Evolutionary conservation across 2,329 filamentous ascomycete species (phyloP).

Genomic region (Pestalotiopsis sp.): DNA sequence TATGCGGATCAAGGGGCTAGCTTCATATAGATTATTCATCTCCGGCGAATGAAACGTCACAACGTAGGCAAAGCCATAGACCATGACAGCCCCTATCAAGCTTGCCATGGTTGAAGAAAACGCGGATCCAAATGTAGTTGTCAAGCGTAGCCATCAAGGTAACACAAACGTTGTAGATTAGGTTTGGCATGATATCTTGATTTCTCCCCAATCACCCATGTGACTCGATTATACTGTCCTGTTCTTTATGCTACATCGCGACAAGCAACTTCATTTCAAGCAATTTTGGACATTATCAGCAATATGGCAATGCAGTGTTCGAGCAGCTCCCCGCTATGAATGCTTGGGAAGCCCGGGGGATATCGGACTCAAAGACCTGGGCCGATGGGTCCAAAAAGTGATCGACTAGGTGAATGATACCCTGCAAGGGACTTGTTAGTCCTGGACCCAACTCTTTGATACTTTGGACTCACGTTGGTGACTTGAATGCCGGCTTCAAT

Average conservation of each 20-base stretch:
- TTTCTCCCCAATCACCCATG: too few relatives aligned
- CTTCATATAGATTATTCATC: not conserved
- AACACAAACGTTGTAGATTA: too few relatives aligned
- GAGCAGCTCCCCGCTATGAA: constrained; percentile 29
- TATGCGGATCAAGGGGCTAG: not conserved
- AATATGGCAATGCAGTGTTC: constrained; percentile 25
- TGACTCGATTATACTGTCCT: too few relatives aligned
- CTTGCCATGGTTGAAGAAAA: not conserved
- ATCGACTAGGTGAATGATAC: constrained; percentile 26
- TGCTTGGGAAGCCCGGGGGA: constrained; percentile 20
- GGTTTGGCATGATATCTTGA: too few relatives aligned
- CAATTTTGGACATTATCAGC: constrained; percentile 14
- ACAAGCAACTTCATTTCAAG: not conserved
- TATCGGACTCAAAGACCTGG: constrained; percentile 24
- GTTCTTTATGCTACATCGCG: not conserved
- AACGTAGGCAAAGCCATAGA: not conserved
- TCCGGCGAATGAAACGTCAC: not conserved
- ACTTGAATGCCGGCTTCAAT: constrained; percentile 17
- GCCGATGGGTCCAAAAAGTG: constrained; percentile 24
- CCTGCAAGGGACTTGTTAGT: constrained; percentile 11
- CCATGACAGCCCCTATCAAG: not conserved
- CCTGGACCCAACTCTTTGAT: not conserved
- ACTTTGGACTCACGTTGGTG: constrained; percentile 18
- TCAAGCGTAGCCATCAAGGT: too few relatives aligned
- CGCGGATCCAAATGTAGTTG: too few relatives aligned